Conservation (phyloP, 179 eudicot genomes). For the Beta macrorhiza region DNA sequence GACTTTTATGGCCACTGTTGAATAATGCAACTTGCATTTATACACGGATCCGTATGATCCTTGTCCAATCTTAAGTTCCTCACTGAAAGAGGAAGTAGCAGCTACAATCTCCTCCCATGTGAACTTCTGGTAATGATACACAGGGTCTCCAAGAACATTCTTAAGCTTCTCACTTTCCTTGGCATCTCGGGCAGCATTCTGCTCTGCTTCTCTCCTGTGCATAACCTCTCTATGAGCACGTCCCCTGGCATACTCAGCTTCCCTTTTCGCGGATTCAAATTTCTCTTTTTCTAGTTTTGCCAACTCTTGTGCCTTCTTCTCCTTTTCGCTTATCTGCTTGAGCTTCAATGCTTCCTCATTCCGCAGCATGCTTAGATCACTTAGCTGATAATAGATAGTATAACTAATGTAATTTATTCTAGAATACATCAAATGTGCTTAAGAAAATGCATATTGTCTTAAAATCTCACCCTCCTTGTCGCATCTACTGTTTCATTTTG, state of each 20-base stretch:
- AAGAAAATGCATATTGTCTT: background rate
- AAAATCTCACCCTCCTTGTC: slow-evolving; percentile 56
- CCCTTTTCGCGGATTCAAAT: slow-evolving; percentile 60
- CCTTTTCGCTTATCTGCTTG: slow-evolving; percentile 49
- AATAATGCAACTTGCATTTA: slow-evolving; percentile 77
- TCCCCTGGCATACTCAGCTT: slow-evolving; percentile 51
- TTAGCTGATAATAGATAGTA: slow-evolving; percentile 46
- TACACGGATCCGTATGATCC: slow-evolving; percentile 86
- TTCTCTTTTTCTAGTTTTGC: slow-evolving; percentile 59
- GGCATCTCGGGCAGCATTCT: slow-evolving; percentile 51
- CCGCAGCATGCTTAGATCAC: slow-evolving; percentile 54
- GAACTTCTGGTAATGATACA: slow-evolving; percentile 56
- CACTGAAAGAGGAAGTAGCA: slow-evolving; percentile 64
- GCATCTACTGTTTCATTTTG: slow-evolving; percentile 75
- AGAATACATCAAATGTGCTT: background rate
- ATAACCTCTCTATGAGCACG: slow-evolving; percentile 58
- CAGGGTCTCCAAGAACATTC: slow-evolving; percentile 43
- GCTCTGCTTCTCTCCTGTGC: slow-evolving; percentile 69
- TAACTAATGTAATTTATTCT: background rate
- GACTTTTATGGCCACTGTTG: slow-evolving; percentile 80
- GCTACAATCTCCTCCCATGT: slow-evolving; percentile 75
- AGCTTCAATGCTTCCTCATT: slow-evolving; percentile 63
- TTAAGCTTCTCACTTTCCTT: slow-evolving; percentile 70
- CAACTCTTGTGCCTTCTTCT: slow-evolving; percentile 59
- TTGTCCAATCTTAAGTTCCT: slow-evolving; percentile 64